A percentile compares a stretch with the other conserved stretches of the same genome.
phyloP scores from a whole-genome alignment of 2,329 filamentous ascomycete species.

The Aspergillus sp. region DNA sequence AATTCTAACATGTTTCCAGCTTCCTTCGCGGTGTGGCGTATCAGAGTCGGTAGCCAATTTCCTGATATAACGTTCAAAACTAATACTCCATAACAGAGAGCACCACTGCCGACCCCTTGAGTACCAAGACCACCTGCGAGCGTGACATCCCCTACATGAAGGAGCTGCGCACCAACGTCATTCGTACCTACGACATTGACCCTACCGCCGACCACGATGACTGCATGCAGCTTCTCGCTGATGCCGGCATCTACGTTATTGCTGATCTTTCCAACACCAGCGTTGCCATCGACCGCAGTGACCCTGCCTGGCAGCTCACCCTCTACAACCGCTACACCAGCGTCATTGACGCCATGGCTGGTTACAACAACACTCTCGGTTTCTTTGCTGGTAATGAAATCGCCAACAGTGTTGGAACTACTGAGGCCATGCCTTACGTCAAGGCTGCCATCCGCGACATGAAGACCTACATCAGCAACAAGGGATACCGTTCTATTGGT shows the following conservation, averaged over 20 bases:
- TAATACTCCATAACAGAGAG: constrained; percentile 40
- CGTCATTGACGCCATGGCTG: constrained; percentile 75
- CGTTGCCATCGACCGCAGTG: constrained; percentile 79
- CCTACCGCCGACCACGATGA: constrained; percentile 71
- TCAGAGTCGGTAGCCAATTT: constrained; percentile 54
- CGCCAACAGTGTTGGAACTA: constrained; percentile 83
- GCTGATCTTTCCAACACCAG: constrained; percentile 81
- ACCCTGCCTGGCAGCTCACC: constrained; percentile 73
- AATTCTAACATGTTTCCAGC: constrained; percentile 23
- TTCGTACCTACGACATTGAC: constrained; percentile 91
- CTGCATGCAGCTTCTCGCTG: constrained; percentile 80
- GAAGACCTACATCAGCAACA: constrained; percentile 83
- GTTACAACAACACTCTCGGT: constrained; percentile 87
- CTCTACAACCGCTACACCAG: constrained; percentile 77
- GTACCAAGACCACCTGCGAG: constrained; percentile 68
- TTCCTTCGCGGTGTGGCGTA: constrained; percentile 93
- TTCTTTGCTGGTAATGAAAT: constrained; percentile 99
- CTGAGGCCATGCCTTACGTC: constrained; percentile 84
- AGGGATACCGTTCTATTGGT: constrained; percentile 74
- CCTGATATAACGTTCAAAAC: not conserved
- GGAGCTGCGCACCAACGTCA: constrained; percentile 81
- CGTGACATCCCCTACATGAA: constrained; percentile 80
- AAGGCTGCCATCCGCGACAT: constrained; percentile 95
- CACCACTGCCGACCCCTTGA: constrained; percentile 76
- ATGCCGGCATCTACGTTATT: constrained; percentile 89